Evolutionary conservation across 2,329 filamentous ascomycete genomes (phyloP).

Genomic region (Arthrinium phaeospermum): DNA sequence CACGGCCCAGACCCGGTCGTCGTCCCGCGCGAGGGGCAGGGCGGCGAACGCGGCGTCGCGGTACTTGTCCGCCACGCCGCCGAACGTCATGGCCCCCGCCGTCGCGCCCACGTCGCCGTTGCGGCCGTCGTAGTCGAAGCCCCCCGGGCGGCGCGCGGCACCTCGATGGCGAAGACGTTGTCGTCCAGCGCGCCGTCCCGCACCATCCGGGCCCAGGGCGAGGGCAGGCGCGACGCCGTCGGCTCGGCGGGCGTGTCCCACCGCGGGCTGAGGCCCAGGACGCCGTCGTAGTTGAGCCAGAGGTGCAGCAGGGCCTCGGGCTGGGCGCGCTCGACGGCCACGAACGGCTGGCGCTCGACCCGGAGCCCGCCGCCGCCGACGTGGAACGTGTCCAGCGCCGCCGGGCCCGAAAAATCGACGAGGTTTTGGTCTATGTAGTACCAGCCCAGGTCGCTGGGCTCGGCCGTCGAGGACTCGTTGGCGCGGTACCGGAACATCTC

Average conservation of each 20-base stretch:
- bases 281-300: background rate
- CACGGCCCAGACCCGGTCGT: background rate
- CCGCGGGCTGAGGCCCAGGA: background rate
- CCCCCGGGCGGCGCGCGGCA: background rate
- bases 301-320: background rate
- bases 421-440: background rate
- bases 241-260: background rate
- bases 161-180: slow-evolving; percentile 3
- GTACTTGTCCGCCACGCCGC: background rate
- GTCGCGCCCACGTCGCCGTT: background rate
- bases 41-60: background rate
- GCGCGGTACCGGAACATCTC: slow-evolving; percentile 7
- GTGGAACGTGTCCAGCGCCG: background rate
- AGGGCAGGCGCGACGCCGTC: background rate
- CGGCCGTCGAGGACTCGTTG: background rate
- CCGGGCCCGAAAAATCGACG: background rate
- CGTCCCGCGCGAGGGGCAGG: background rate
- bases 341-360: background rate
- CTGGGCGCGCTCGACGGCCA: background rate
- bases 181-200: background rate
- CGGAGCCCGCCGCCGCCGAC: background rate
- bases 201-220: background rate
- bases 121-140: background rate
- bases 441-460: background rate
- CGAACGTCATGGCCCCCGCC: background rate